Evolutionary conservation across 257 asterid genomes (phyloP).

Genomic region (Ehretia macrophylla): DNA sequence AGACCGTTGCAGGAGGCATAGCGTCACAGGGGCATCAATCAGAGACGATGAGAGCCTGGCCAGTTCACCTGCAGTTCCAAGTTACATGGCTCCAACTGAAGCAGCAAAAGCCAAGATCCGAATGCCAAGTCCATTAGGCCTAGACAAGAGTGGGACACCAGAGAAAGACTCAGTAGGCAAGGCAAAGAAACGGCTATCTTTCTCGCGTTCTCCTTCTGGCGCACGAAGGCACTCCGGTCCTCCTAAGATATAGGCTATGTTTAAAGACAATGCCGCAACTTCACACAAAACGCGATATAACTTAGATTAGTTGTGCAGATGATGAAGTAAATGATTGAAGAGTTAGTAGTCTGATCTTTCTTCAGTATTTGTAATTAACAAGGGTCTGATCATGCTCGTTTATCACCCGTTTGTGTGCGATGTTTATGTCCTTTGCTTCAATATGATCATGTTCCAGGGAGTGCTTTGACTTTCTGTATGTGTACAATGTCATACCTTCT

Average conservation of each 20-base stretch:
- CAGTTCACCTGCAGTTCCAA: conserved; percentile 54
- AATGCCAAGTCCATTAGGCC: conserved; percentile 45
- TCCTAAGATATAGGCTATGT: conserved; percentile 20
- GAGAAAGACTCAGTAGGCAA: conserved; percentile 34
- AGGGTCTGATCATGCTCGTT: no score
- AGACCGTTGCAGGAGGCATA: conserved; percentile 56
- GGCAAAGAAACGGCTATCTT: conserved; percentile 51
- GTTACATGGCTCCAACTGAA: conserved; percentile 61
- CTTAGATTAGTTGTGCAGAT: background rate
- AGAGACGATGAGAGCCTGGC: conserved; percentile 76
- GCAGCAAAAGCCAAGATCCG: conserved; percentile 59
- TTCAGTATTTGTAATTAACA: no score
- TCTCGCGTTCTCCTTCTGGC: conserved; percentile 45
- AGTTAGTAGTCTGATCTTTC: no score
- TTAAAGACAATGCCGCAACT: background rate
- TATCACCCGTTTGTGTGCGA: no score
- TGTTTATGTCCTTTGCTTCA: no score
- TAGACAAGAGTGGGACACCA: conserved; percentile 18
- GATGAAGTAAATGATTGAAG: background rate
- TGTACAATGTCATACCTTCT: no score
- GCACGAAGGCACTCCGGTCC: conserved; percentile 42
- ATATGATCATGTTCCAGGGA: background rate
- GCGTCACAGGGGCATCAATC: conserved; percentile 56
- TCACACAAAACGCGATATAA: background rate
- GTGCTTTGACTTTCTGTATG: background rate